Percentiles rank a stretch among this genome's conserved stretches.
phyloP scores from a whole-genome alignment of 495 filamentous ascomycete species.

The Penicillium ucsense region DNA sequence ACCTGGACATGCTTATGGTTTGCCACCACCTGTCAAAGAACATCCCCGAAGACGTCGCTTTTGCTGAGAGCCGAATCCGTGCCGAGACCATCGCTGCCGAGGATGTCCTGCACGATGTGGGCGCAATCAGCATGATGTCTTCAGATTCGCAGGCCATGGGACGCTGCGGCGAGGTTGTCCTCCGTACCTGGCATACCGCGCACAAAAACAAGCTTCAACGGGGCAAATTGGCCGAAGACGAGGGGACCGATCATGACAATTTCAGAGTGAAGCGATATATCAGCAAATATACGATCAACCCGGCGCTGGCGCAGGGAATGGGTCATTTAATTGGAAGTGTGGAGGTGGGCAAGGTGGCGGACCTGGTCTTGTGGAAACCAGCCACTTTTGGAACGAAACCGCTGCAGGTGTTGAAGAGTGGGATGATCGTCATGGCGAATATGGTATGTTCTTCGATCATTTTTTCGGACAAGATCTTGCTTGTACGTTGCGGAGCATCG shows the following conservation, averaged over 20 bases:
- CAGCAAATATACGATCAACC: constrained; percentile 97
- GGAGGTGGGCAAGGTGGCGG: constrained; percentile 85
- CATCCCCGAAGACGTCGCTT: constrained; percentile 93
- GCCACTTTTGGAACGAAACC: constrained; percentile 87
- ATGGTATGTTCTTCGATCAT: constrained; percentile 50
- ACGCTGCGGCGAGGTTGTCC: constrained; percentile 87
- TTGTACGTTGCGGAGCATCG: not conserved
- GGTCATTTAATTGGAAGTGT: constrained; percentile 78
- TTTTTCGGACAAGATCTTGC: not conserved
- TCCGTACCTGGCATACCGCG: constrained; percentile 95
- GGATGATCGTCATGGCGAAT: constrained; percentile 74
- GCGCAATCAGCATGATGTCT: constrained; percentile 97
- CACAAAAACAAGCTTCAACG: constrained; percentile 95
- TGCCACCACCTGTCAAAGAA: constrained; percentile 90
- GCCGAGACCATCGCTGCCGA: constrained; percentile 96
- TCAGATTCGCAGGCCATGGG: constrained; percentile 98
- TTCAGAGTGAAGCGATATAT: constrained; percentile 90
- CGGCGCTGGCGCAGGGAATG: constrained; percentile 91
- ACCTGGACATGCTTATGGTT: constrained; percentile 98
- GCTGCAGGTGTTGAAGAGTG: constrained; percentile 73
- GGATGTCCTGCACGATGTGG: constrained; percentile 91
- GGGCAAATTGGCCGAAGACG: constrained; percentile 66
- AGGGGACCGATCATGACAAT: constrained; percentile 78
- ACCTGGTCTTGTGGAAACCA: constrained; percentile 83
- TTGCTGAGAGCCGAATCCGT: constrained; percentile 90